A percentile compares a stretch with the other conserved stretches of the same genome.
These are phyloP conservation scores for Saccharum officinarum DNA, from an alignment of 176 grass and related monocot species.

Conservation along the genomic window DNA sequence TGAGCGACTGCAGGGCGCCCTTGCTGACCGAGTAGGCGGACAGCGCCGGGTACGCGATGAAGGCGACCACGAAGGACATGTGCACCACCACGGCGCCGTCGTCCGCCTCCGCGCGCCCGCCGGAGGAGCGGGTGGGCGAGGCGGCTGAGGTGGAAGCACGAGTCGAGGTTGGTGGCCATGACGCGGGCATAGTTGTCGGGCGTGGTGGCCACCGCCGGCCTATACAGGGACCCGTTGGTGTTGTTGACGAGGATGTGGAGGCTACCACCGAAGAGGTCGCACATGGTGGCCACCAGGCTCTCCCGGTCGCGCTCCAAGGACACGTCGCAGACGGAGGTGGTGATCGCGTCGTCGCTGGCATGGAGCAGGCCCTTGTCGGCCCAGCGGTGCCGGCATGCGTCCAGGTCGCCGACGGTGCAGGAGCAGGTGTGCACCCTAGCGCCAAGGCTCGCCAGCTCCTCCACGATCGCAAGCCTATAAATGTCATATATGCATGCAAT, in stretches of 20 bases:
- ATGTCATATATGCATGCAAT: neutral
- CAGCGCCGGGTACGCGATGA: constrained; percentile 38
- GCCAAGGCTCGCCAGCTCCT: constrained; percentile 44
- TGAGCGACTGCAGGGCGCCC: constrained; percentile 37
- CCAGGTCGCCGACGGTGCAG: constrained; percentile 31
- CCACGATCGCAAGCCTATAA: constrained; percentile 40
- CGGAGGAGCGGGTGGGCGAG: constrained; percentile 54
- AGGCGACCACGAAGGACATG: constrained; percentile 39
- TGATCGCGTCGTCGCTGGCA: neutral
- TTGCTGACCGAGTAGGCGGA: constrained; percentile 38
- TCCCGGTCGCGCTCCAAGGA: constrained; percentile 32
- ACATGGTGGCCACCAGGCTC: constrained; percentile 19
- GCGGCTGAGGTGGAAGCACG: constrained; percentile 45
- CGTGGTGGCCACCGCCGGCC: neutral
- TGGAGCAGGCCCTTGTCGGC: neutral
- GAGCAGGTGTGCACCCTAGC: constrained; percentile 49
- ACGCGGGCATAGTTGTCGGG: constrained; percentile 16
- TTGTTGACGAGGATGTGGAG: constrained; percentile 64
- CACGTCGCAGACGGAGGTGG: constrained; percentile 50
- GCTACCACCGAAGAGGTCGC: constrained; percentile 28
- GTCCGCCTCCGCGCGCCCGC: neutral
- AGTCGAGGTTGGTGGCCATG: constrained; percentile 49
- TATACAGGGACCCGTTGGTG: constrained; percentile 19
- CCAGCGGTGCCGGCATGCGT: constrained; percentile 38
- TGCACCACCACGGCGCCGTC: constrained; percentile 25